Base-by-base conservation (phyloP, 257 asterid species). In the Plantago ovata region DNA sequence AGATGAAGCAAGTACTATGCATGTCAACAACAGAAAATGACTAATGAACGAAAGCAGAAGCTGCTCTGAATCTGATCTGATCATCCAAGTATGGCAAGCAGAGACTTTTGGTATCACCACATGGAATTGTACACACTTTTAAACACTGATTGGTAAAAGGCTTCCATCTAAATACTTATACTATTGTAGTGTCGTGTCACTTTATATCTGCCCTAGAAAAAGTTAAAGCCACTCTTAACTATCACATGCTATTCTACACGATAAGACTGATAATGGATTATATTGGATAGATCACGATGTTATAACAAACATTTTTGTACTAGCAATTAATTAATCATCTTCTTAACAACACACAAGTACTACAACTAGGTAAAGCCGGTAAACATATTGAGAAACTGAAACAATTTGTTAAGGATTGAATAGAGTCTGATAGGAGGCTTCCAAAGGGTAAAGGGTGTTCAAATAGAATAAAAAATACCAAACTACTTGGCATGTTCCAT, bases 171-270 rank as follows among this genome's bases (percentile, higher is more conserved):
- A 43, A 1, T 62, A 32, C 19, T n/a, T 41, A n/a, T n/a, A n/a
- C n/a, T n/a, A n/a, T n/a, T n/a, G n/a, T 42, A 40, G 51, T 69
- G 59, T 42, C 56, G 54, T 9, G 15, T 64, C 32, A 36, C 71
- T 65, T 51, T 69, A 55, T 60, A 43, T 65, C 69, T 50, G 49
- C 68, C 46, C 68, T 65, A 13, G 15, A 13, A 62, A 59, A 49
- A 61, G 65, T 44, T 71, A 79, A 74, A 74, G 80, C 73, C 71
- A 74, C 54, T 65, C 66, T 70, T 77, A 78, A 82, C 82, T 70
- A 74, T 77, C 57, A 67, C 42, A 24, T 70, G n/a, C 20, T 46
- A 42, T 62, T 44, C 43, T 20, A 22, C 46, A 57, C 12, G 46
- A 38, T 36, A 47, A 42, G 38, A 52, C 44, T 66, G 54, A 24